Evolutionary conservation across 768 basidiomycete genomes (phyloP).

Genomic region (Termitomyces sp.): DNA sequence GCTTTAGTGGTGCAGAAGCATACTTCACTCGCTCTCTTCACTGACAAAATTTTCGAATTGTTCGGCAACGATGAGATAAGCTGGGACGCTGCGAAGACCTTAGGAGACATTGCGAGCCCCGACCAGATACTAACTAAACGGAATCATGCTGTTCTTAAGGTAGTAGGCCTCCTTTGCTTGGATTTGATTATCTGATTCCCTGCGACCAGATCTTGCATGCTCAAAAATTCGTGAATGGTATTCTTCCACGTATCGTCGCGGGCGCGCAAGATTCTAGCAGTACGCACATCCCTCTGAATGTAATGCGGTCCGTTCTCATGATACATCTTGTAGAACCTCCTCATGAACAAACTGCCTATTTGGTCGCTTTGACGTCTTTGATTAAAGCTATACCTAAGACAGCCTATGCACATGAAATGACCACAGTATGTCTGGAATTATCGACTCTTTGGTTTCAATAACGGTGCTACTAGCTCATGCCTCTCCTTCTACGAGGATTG

Average conservation of each 20-base stretch:
- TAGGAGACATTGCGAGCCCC: slow-evolving; percentile 62
- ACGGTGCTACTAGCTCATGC: slow-evolving; percentile 61
- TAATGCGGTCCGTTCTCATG: background rate
- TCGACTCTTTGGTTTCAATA: background rate
- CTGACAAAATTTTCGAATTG: slow-evolving; percentile 64
- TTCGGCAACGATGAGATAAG: slow-evolving; percentile 65
- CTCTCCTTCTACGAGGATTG: slow-evolving; percentile 82
- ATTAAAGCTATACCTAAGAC: slow-evolving; percentile 78
- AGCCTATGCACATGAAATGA: slow-evolving; percentile 67
- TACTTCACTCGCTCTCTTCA: slow-evolving; percentile 47
- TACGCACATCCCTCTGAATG: slow-evolving; percentile 27
- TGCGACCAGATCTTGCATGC: slow-evolving; percentile 59
- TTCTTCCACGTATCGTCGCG: slow-evolving; percentile 72
- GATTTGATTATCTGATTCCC: background rate
- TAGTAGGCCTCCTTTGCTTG: slow-evolving; percentile 23
- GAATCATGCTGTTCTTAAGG: slow-evolving; percentile 78
- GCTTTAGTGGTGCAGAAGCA: slow-evolving; percentile 78
- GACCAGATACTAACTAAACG: slow-evolving; percentile 71
- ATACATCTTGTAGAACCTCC: slow-evolving; percentile 15
- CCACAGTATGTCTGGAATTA: slow-evolving; percentile 37
- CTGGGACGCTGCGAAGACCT: slow-evolving; percentile 70
- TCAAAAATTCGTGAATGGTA: slow-evolving; percentile 69
- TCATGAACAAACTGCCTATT: slow-evolving; percentile 58
- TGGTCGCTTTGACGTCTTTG: slow-evolving; percentile 81
- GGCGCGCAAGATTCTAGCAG: slow-evolving; percentile 57